These are phyloP conservation scores for Fusarium sp. DNA, from an alignment of 2,329 filamentous ascomycete species.

Conservation along the genomic window DNA sequence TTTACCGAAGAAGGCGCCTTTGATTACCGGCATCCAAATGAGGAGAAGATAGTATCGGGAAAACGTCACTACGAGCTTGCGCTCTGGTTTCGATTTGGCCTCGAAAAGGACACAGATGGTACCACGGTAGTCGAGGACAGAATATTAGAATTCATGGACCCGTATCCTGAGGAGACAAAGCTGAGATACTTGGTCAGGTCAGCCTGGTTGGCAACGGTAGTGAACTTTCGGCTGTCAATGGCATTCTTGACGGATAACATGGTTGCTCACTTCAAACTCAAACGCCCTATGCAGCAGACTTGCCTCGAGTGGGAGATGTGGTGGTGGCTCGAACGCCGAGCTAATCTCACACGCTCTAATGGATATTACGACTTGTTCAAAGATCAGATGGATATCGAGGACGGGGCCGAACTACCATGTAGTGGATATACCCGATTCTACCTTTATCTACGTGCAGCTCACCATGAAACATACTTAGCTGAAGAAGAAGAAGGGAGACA, in stretches of 20 bases:
- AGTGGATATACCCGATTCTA: not conserved
- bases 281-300: not conserved
- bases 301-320: not conserved
- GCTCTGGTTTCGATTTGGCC: not conserved
- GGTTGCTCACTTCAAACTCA: not conserved
- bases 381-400: not conserved
- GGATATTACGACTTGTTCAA: not conserved
- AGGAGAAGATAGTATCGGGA: accelerated
- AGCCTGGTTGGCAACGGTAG: not conserved
- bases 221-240: not conserved
- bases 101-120: not conserved
- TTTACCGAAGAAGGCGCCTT: not conserved
- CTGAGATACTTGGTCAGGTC: accelerated
- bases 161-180: accelerated
- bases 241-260: not conserved
- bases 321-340: not conserved
- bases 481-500: accelerated
- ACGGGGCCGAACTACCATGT: too few species aligned
- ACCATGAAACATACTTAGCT: not conserved
- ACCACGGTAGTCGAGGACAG: not conserved
- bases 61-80: not conserved
- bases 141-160: too few species aligned
- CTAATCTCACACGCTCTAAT: not conserved
- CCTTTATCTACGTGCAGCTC: not conserved
- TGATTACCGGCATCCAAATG: not conserved